Base-by-base conservation (phyloP, 2,329 filamentous ascomycete species). In the Thielaviopsis cerberus region DNA sequence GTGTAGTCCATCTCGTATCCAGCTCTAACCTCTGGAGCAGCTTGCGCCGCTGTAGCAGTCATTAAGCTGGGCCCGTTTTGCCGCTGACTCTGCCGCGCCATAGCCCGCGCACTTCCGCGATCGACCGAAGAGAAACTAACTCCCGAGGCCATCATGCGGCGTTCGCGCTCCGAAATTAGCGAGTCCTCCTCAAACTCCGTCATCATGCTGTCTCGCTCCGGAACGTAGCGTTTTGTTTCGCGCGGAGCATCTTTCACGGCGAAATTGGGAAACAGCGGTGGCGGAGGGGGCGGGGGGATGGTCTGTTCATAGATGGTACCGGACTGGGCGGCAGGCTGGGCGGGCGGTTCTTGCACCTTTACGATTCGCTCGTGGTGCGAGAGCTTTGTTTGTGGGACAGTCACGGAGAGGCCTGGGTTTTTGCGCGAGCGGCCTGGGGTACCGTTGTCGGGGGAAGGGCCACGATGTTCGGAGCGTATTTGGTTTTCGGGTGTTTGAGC, bases 161-260 rank as follows among this genome's bases (percentile, higher is more conserved):
- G 24, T 64, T 65, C 61, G 3, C 61, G 58, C 13, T 61, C 59
- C 23, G 62, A 62, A 3, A 69, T 67, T 53, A 64, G 52, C 51
- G 71, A 68, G 63, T 77, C 73, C 66, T 79, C 73, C 61, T 79
- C 76, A 59, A 79, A 75, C 66, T 80, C 71, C 8, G 76, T 74
- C 62, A 77, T 67, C 59, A 73, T 69, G 66, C 76, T 74, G 58
- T 74, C 71, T 3, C 60, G 23, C 68, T 69, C 10, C 67, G 64
- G 41, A 62, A 62, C 52, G 54, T 55, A 26, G 55, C 53, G 61
- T 23, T 45, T 37, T 51, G 13, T 20, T 27, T 51, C 48, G 20
- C 13, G 30, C 37, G 22, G 55, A 5, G 24, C 37, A 54, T n/a
- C 25, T 27, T 17, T 37, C 23, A 23, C 23, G n/a, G 11, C 55